Conservation (phyloP, 345 rosid species). For the Isatis tinctoria region DNA sequence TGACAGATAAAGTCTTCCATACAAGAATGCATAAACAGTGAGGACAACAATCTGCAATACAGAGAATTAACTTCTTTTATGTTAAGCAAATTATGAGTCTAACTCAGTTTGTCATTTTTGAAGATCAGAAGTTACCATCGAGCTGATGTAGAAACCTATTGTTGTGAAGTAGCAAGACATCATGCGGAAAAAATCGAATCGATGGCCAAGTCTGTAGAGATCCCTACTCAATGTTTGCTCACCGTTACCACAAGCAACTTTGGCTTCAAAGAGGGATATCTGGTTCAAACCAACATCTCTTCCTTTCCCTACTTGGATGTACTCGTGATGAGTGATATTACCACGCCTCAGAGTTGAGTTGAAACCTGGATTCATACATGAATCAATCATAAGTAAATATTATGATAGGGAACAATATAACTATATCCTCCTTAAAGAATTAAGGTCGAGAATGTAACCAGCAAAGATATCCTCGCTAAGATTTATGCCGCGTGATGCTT, state of each 20-base stretch:
- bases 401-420: not conserved
- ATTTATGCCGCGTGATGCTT: slow-evolving; percentile 92
- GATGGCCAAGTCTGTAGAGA: slow-evolving; percentile 89
- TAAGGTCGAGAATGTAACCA: slow-evolving; percentile 42
- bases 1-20: slow-evolving; percentile 80
- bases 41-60: slow-evolving; percentile 67
- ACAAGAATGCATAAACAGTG: slow-evolving; percentile 70
- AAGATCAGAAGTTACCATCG: slow-evolving; percentile 58
- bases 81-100: not conserved
- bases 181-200: slow-evolving; percentile 98
- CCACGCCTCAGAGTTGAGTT: slow-evolving; percentile 92
- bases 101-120: not conserved
- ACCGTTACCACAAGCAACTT: slow-evolving; percentile 97
- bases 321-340: slow-evolving; percentile 96
- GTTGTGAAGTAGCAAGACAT: slow-evolving; percentile 87
- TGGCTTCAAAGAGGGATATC: slow-evolving; percentile 95
- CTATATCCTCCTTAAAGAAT: not conserved
- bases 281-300: slow-evolving; percentile 98
- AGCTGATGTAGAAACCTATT: slow-evolving; percentile 79
- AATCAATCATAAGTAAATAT: not conserved
- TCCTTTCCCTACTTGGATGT: slow-evolving; percentile 99
- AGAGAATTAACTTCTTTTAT: not conserved
- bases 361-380: slow-evolving; percentile 52
- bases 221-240: slow-evolving; percentile 95
- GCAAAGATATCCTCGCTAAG: slow-evolving; percentile 99